Conservation (phyloP, 305 asterid genomes). For the Ilex paraguariensis region DNA sequence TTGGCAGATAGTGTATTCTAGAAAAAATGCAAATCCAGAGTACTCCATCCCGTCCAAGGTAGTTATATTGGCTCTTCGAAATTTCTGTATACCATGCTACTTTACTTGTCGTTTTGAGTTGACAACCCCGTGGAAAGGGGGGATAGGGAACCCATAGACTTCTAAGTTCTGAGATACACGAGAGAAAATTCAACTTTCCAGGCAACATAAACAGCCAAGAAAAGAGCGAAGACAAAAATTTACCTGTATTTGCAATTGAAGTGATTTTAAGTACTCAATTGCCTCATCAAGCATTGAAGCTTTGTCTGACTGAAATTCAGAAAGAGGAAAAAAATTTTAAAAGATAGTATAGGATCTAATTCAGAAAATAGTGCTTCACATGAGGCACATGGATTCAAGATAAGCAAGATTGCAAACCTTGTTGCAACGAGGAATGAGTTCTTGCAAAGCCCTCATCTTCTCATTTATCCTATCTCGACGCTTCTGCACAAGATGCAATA, state of each 20-base stretch:
- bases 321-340: not conserved
- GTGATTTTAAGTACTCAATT: constrained; percentile 81
- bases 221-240: not conserved
- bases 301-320: constrained; percentile 58
- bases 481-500: constrained; percentile 33
- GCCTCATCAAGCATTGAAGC: constrained; percentile 94
- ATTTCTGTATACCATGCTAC: too few relatives aligned
- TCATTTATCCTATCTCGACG: constrained; percentile 85
- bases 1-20: too few relatives aligned
- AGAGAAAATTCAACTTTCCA: too few relatives aligned
- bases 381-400: not conserved
- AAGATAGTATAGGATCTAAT: not conserved
- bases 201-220: too few relatives aligned
- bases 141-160: too few relatives aligned
- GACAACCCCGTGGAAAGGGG: too few relatives aligned
- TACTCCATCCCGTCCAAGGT: too few relatives aligned
- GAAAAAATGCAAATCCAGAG: too few relatives aligned
- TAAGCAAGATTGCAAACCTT: constrained; percentile 34
- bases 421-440: constrained; percentile 81
- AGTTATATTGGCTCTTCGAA: too few relatives aligned
- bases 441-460: constrained; percentile 88
- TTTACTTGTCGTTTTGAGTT: too few relatives aligned
- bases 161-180: too few relatives aligned
- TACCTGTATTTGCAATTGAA: constrained; percentile 89
- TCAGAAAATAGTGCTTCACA: not conserved